Conservation (phyloP, 2,329 filamentous ascomycete species). For the Aspergillus bombycis region DNA sequence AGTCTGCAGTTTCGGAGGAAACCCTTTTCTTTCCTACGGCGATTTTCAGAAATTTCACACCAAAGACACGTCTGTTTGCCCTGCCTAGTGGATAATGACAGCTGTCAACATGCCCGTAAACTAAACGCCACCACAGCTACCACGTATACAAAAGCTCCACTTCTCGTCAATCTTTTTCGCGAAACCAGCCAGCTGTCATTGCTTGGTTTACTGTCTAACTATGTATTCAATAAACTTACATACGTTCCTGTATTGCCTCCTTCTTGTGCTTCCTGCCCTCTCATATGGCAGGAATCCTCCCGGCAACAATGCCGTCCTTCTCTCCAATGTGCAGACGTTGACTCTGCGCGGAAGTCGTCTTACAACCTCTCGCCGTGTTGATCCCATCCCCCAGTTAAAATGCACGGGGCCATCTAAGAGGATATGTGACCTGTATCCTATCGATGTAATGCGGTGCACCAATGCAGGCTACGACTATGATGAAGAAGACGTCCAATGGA, state of each 20-base stretch:
- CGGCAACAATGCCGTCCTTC: slow-evolving; percentile 57
- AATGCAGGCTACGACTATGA: slow-evolving; percentile 83
- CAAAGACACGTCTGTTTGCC: background rate
- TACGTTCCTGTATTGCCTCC: slow-evolving; percentile 27
- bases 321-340: slow-evolving; percentile 72
- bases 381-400: slow-evolving; percentile 75
- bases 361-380: slow-evolving; percentile 76
- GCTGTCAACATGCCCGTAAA: background rate
- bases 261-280: slow-evolving; percentile 19
- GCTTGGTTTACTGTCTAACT: background rate
- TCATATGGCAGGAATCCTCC: slow-evolving; percentile 33
- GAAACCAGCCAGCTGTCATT: background rate
- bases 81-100: background rate
- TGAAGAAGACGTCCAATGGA: slow-evolving; percentile 84
- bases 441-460: slow-evolving; percentile 85
- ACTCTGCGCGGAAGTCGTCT: slow-evolving; percentile 71
- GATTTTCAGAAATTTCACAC: background rate
- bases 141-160: slow-evolving; percentile 6
- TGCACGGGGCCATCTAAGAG: slow-evolving; percentile 69
- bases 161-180: background rate
- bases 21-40: background rate
- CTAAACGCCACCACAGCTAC: background rate
- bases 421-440: slow-evolving; percentile 69
- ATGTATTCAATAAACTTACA: slow-evolving; percentile 11
- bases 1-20: background rate